Evolutionary conservation across 176 grass and related monocot genomes (phyloP).

Genomic region (Carex myosuroides): DNA sequence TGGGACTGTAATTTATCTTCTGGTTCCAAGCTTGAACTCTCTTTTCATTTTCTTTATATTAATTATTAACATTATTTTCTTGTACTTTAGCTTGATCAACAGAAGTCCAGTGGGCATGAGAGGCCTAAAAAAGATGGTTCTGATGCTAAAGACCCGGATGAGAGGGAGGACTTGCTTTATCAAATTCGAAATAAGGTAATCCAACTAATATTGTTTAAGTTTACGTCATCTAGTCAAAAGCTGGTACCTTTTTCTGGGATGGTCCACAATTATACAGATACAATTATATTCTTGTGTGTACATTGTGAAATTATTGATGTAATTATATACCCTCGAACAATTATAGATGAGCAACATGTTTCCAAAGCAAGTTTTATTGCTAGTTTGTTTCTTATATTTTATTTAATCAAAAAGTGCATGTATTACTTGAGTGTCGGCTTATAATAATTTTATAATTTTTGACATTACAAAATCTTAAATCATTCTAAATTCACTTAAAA

Average conservation of each 20-base stretch:
- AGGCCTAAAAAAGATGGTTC: slow-evolving; percentile 34
- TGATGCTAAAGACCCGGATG: slow-evolving; percentile 44
- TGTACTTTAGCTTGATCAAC: slow-evolving; percentile 44
- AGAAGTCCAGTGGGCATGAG: slow-evolving; percentile 55
- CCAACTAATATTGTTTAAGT: slow-evolving; percentile 5
- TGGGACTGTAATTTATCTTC: not conserved
- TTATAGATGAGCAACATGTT: not conserved
- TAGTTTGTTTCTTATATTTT: slow-evolving; percentile 3
- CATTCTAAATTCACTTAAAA: not conserved
- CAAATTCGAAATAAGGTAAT: slow-evolving; percentile 97
- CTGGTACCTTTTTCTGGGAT: not conserved
- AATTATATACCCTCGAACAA: not conserved
- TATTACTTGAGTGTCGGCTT: not conserved
- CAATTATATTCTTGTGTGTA: not conserved
- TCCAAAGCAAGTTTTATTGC: not conserved
- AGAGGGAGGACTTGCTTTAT: slow-evolving; percentile 82
- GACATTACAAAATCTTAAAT: not conserved
- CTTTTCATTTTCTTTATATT: slow-evolving; percentile 5
- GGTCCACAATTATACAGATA: not conserved
- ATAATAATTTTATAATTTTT: not conserved
- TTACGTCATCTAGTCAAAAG: slow-evolving; percentile 3
- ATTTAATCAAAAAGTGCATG: not conserved
- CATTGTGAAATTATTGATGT: not conserved
- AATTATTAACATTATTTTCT: slow-evolving; percentile 2
- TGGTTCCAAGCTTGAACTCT: not conserved